These are phyloP conservation scores for Barnettozyma californica DNA, from an alignment of 805 yeast genomes.

Conservation along the genomic window DNA sequence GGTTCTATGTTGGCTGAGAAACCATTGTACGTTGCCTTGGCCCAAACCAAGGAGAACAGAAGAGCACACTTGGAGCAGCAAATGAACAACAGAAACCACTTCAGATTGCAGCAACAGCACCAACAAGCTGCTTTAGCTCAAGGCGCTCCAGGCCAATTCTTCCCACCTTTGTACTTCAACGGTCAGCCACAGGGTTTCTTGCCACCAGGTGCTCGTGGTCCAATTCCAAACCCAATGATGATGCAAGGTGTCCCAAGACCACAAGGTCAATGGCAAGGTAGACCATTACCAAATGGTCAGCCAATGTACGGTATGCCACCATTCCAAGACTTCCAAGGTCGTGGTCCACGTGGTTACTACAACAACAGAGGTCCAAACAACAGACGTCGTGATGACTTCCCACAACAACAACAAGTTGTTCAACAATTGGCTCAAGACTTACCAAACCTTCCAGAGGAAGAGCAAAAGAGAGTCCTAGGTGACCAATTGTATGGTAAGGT, in stretches of 20 bases:
- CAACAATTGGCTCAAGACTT: slow-evolving; percentile 53
- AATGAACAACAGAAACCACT: slow-evolving; percentile 95
- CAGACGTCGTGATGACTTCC: slow-evolving; percentile 30
- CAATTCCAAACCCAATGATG: slow-evolving; percentile 77
- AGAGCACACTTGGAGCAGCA: slow-evolving; percentile 96
- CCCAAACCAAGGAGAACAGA: slow-evolving; percentile 98
- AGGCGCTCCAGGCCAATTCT: slow-evolving; percentile 82
- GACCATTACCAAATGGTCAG: slow-evolving; percentile 72
- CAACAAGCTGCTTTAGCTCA: slow-evolving; percentile 60
- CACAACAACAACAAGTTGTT: slow-evolving; percentile 22
- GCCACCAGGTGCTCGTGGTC: slow-evolving; percentile 73
- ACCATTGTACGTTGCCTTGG: slow-evolving; percentile 97
- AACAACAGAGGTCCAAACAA: slow-evolving; percentile 37
- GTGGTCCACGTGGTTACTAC: slow-evolving; percentile 40
- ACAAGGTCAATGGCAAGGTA: slow-evolving; percentile 57
- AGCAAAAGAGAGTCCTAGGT: slow-evolving; percentile 96
- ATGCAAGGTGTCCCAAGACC: slow-evolving; percentile 63
- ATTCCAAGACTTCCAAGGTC: slow-evolving; percentile 57
- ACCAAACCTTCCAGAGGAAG: slow-evolving; percentile 70
- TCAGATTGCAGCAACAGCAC: slow-evolving; percentile 82
- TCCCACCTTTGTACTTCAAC: slow-evolving; percentile 70
- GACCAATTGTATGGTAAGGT: slow-evolving; percentile 95
- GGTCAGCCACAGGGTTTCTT: slow-evolving; percentile 66
- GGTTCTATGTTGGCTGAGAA: slow-evolving; percentile 92
- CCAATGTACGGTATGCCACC: slow-evolving; percentile 88